Evolutionary conservation across 768 basidiomycete species (phyloP), one percentile per base, ranked within the genome.

Genomic region (Mycena latifolia): DNA sequence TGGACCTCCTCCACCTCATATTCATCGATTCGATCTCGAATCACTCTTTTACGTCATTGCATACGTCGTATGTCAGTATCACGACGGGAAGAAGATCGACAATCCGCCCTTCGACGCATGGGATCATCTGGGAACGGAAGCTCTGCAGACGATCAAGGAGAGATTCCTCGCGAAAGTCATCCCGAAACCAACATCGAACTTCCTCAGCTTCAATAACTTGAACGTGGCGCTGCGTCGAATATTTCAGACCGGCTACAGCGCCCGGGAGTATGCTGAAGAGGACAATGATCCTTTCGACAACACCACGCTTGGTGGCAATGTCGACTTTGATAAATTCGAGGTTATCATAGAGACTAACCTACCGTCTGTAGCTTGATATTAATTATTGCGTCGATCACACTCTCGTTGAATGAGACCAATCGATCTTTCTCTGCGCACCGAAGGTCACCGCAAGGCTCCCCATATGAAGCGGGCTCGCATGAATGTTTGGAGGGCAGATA

Each of bases 11-110:
- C 57, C 57, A 5, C 46, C 47, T 50, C 57, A 59, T 59, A 22
- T n/a, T n/a, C n/a, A n/a, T n/a, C n/a, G n/a, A n/a, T n/a, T 35
- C 18, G 50, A 50, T 59, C 57, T 58, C 46, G 47, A 59, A 50
- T 59, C 57, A 35, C 33, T 59, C 56, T 50, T 59, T 28, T 50
- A 59, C 25, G 57, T 59, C 35, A 18, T 59, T 39, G 47, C 25
- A 10, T 59, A 39, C 47, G 33, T 59, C 37, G 47, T 28, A 28
- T 59, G 47, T 28, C 57, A 58, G 56, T 58, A 58, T 47, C 46
- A 58, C 56, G 45, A 58, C 15, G 56, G 56, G 56, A 58, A 58
- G 56, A 48, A 59, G 35, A 58, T 50, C 47, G 57, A 50, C 8
- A 17, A 50, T 39, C 47, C 47, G 22, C 47, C 46, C 8, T 59